Base-by-base conservation (phyloP, 441 rosid genomes). In the Rhodomyrtus psidioides region DNA sequence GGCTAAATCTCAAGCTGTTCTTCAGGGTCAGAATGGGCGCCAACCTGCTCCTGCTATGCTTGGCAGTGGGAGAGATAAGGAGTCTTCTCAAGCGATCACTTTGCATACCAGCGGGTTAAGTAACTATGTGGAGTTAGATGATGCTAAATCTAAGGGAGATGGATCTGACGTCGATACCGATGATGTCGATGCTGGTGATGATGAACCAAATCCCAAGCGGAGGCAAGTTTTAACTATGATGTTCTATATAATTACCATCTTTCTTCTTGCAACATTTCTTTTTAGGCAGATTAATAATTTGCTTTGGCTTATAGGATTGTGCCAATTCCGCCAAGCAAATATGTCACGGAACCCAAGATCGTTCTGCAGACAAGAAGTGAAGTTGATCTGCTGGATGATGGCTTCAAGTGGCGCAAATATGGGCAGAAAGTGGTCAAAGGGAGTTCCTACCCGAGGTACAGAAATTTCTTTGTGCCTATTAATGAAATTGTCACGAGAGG, bases 391-490 rank as follows among this genome's bases (percentile, higher is more conserved):
- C 90, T 94, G 28, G 96, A 94, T 83, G 96, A 94, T 89, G 96
- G 96, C 55, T 94, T 92, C 87, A 91, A 91, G 57, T 94, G 96
- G 96, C 95, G 95, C 82, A 93, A 92, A 86, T 94, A 94, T 60
- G 96, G 96, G 83, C 96, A 93, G 92, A 93, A 94, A 88, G 93
- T 93, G 85, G 95, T 94, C 89, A 93, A 94, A 90, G 96, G 96
- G 85, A 94, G 91, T 84, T 92, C 94, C 13, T 91, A 94, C 89
- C 95, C 96, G 1, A 93, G 95, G 96, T 94, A 87, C 60, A 58
- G 55, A 19, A 55, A 4, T 55, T 70, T 58, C 34, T 27, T 2
- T 42, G 84, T 81, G 14, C 53, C 28, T 83, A 34, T 81, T 79
- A 24, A 55, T 58, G 57, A 30, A 56, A 39, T 85, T 86, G 19